Evolutionary conservation across 2,329 filamentous ascomycete species (phyloP).

Genomic region (Talaromyces pinophilus): DNA sequence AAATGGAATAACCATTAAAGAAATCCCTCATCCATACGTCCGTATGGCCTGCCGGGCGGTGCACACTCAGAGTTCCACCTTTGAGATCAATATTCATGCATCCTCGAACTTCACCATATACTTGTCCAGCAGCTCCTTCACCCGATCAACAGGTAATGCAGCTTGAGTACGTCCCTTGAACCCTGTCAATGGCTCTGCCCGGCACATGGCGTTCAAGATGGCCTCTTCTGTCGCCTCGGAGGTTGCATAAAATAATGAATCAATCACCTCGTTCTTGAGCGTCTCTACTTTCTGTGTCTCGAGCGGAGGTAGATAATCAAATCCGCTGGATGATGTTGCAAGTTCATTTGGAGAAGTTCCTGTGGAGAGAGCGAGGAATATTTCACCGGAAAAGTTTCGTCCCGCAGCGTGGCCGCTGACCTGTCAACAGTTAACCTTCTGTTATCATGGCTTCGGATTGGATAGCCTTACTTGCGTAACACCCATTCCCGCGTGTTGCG

Average conservation of each 20-base stretch:
- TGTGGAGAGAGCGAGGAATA: conserved; percentile 17
- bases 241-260: conserved; percentile 14
- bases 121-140: conserved; percentile 12
- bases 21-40: not conserved
- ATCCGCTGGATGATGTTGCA: conserved; percentile 1
- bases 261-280: conserved; percentile 15
- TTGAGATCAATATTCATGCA: conserved; percentile 2
- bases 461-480: not conserved
- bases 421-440: not conserved
- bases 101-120: conserved; percentile 13
- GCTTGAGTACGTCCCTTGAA: conserved; percentile 1
- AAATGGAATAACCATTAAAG: not conserved
- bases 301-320: conserved; percentile 10
- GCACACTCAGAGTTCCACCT: not conserved
- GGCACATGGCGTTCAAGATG: conserved; percentile 15
- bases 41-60: not conserved
- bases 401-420: conserved; percentile 13
- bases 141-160: conserved; percentile 14
- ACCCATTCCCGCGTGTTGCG: conserved; percentile 10
- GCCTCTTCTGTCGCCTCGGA: conserved; percentile 12
- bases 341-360: conserved; percentile 3
- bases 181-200: conserved; percentile 1
- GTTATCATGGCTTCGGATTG: not conserved
- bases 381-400: conserved; percentile 9
- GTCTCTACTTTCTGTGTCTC: conserved; percentile 9